Conservation (phyloP, 495 filamentous ascomycete species). For the Cenococcum geophilum region DNA sequence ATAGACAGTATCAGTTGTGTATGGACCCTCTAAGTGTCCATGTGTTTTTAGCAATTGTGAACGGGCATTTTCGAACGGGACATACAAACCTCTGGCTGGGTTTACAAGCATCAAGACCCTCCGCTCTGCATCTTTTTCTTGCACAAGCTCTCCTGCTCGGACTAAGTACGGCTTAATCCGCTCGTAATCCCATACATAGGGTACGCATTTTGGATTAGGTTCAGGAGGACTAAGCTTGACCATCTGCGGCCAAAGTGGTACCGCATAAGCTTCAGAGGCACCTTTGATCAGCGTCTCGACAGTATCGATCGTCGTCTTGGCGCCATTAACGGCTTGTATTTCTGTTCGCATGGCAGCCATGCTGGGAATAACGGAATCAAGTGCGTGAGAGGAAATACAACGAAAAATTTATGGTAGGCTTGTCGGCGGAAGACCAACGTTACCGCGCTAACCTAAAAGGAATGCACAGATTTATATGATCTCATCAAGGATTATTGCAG, state of each 20-base stretch:
- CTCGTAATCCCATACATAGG: conserved; percentile 43
- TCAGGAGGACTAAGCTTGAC: conserved; percentile 40
- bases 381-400: not conserved
- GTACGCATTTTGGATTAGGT: conserved; percentile 41
- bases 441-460: not conserved
- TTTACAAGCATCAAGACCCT: conserved; percentile 48
- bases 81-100: conserved; percentile 40
- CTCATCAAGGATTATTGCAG: too few relatives aligned
- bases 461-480: too few relatives aligned
- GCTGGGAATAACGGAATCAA: not conserved
- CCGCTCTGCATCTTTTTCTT: conserved; percentile 43
- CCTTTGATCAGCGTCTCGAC: conserved; percentile 1
- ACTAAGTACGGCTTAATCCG: conserved; percentile 41
- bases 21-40: conserved; percentile 38
- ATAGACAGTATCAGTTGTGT: conserved; percentile 50
- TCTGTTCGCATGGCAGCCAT: not conserved
- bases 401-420: too few relatives aligned
- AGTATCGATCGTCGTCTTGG: conserved; percentile 5
- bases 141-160: conserved; percentile 41
- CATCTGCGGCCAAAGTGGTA: conserved; percentile 46
- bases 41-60: conserved; percentile 8
- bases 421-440: not conserved
- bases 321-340: conserved; percentile 5
- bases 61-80: not conserved
- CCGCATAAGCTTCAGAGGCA: conserved; percentile 18